phyloP scores from a whole-genome alignment of 2,329 filamentous ascomycete genomes.

The Cladosporium cucumerinum region DNA sequence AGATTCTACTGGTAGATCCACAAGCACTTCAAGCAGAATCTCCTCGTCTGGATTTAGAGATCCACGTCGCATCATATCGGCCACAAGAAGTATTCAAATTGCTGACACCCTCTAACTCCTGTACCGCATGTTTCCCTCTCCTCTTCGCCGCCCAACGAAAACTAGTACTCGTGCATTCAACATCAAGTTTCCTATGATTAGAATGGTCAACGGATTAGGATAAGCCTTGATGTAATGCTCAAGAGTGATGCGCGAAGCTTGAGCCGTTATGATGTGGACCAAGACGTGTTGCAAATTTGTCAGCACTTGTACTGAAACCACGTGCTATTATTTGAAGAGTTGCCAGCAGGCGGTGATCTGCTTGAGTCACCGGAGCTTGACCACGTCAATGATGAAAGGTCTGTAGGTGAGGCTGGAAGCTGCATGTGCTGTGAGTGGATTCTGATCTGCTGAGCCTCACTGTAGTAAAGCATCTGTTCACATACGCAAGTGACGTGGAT shows the following conservation, averaged over 20 bases:
- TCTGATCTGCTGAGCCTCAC: not conserved
- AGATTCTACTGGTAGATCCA: not conserved
- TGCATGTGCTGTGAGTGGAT: not conserved
- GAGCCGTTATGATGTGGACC: not conserved
- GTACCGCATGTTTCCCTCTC: too few species aligned
- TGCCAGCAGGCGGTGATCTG: not conserved
- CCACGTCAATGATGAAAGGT: not conserved
- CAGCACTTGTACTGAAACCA: too few species aligned
- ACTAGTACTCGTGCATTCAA: too few species aligned
- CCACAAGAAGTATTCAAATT: not conserved
- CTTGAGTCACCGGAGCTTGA: not conserved
- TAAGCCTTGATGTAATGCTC: not conserved
- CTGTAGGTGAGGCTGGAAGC: not conserved
- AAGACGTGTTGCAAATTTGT: too few species aligned
- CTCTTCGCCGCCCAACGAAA: too few species aligned
- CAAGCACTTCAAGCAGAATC: not conserved
- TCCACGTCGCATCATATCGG: not conserved
- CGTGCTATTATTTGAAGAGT: not conserved
- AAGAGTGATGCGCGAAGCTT: not conserved
- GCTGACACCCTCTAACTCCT: not conserved
- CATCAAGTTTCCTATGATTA: too few species aligned
- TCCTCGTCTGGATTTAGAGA: not conserved
- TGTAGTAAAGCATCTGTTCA: not conserved
- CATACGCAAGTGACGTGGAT: not conserved
- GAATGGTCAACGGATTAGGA: not conserved